Base-by-base conservation (phyloP, 2,329 filamentous ascomycete genomes). In the Ophidiomyces ophidiicola region DNA sequence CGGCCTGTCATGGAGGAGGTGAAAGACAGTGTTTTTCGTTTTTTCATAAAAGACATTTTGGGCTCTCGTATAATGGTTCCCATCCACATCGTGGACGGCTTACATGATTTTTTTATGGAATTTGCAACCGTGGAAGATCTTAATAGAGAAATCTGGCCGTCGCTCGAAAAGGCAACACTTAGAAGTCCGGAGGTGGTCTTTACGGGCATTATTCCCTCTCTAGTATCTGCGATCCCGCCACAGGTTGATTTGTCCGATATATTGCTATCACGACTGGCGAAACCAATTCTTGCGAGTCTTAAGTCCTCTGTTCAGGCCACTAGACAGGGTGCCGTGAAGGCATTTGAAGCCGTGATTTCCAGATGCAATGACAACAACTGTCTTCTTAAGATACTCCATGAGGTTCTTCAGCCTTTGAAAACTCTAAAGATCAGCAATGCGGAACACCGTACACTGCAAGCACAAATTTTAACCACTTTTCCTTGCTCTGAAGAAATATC, bases 141-240 rank as follows among this genome's bases (percentile, higher is more conserved):
- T 20, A 72, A 76, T 38, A 80, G 75, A 46, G 76, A 88, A 30
- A 55, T 96, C 21, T 69, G 92, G 17, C 84, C 87, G 6, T 68
- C 85, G 0, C 66, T 96, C 10, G 90, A 98, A 55, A 94, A 94
- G 62, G 79, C 82, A 4, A 70, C 98, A 40, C 64, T 98, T 32
- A 75, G 92, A 55, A 80, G 88, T 5, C 92, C 90, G 1, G 90
- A 98, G 61, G 79, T 94, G 30, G 77, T 94, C 10, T 67, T 96
- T 19, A 78, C 80, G 50, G 81, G 85, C 46, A 69, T 94, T 17
- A 64, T 96, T 35, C 74, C 79, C 4, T 76, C 80, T 8, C 68
- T 96, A 32, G 69, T 92, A 43, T 60, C 69, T 6, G 75, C 83
- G 19, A 65, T 98, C 5, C 77, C 85, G 1, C 55, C 64, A 19